Percentiles rank a stretch among this genome's conserved stretches.
These are phyloP conservation scores for Penicillium daleae DNA, from an alignment of 495 filamentous ascomycete species.

Conservation along the genomic window DNA sequence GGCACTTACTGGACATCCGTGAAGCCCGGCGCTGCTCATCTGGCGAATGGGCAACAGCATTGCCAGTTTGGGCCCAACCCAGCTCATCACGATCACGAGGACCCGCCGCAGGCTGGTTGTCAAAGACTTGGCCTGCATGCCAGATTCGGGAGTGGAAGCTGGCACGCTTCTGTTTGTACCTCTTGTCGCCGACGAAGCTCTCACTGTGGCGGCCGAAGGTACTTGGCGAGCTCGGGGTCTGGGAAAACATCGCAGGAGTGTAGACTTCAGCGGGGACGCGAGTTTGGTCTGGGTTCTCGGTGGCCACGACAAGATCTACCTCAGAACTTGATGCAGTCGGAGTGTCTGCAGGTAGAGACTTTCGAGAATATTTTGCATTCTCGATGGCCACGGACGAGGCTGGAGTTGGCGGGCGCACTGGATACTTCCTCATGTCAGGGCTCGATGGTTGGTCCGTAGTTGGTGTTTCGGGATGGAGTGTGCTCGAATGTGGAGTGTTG, in stretches of 20 bases:
- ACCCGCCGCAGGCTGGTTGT: neutral
- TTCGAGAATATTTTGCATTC: neutral
- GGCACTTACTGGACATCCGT: conserved; percentile 24
- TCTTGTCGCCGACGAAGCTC: neutral
- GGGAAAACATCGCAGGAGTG: conserved; percentile 12
- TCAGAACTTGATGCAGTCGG: conserved; percentile 6
- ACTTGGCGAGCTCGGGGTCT: conserved; percentile 2
- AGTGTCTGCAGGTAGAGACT: conserved; percentile 6
- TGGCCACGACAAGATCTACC: conserved; percentile 14
- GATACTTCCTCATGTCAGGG: conserved; percentile 10
- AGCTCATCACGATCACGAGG: conserved; percentile 8
- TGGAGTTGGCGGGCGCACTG: neutral
- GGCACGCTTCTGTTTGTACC: conserved; percentile 16
- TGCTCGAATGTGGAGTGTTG: conserved; percentile 49
- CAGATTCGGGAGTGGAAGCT: conserved; percentile 25
- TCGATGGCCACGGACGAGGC: conserved; percentile 9
- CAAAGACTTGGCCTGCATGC: conserved; percentile 11
- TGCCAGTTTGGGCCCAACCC: conserved; percentile 4
- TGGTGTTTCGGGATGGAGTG: conserved; percentile 27
- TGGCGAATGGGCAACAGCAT: conserved; percentile 3
- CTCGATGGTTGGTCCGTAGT: conserved; percentile 21
- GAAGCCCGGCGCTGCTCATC: conserved; percentile 16
- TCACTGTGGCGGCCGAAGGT: conserved; percentile 16
- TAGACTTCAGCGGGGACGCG: conserved; percentile 15
- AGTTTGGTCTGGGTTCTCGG: conserved; percentile 14